Base-by-base conservation (phyloP, 2,329 filamentous ascomycete species). In the Xylaria sp. region DNA sequence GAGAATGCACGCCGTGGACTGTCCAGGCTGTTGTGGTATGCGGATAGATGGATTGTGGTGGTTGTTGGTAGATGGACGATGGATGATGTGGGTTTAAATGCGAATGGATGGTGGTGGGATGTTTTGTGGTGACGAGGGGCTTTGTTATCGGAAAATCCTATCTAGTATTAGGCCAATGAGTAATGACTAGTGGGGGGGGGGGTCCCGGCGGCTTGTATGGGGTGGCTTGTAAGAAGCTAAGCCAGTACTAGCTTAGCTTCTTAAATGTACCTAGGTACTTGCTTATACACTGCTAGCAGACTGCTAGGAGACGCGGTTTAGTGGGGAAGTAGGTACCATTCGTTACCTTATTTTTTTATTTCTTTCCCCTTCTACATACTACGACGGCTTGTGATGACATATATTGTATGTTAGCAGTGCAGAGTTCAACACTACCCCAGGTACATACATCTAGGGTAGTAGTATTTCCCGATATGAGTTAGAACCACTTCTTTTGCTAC, bases 101-200 rank as follows among this genome's bases (percentile, higher is more conserved):
- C 69, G 69, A 69, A 71, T 70, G 48, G 25, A 51, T 54, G 60
- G 63, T 54, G 60, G 63, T 73, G 70, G 71, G 64, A 72, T 72
- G 71, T 60, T 63, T 65, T 66, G 61, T 71, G 70, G 70, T 70
- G 71, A 74, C 71, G 75, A 74, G 72, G 72, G 75, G 74, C 73
- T 70, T 61, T 63, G 66, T 68, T 61, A 71, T 74, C 67, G 71
- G 70, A 70, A 65, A 60, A 58, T 64, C 58, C 44, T 47, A 42
- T 54, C 44, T 47, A 42, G 64, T 35, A 64, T 57, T 60, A 44
- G 60, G 40, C 65, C 23, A 66, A 65, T 69, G 64, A 72, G 68
- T 69, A 70, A 74, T 71, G 65, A 63, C 60, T 54, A 63, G 71
- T 47, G 44, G 13, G 51, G 51, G 44, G 13, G 51, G 51, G 51